These are phyloP conservation scores for Ustilago hordei DNA, from an alignment of 1,284 basidiomycete species.

Conservation along the genomic window DNA sequence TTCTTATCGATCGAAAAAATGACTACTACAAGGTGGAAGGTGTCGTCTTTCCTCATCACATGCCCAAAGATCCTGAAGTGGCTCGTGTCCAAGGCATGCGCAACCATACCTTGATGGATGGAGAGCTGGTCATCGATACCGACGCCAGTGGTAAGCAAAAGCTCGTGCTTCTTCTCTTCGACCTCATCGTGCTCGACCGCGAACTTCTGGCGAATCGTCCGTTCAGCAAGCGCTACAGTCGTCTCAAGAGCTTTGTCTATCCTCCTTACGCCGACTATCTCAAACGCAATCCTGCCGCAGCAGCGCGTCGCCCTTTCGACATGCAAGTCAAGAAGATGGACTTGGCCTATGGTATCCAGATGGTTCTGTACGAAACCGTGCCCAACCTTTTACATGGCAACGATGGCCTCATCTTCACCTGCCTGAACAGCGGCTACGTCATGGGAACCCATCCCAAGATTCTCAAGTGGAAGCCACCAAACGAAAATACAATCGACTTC, in stretches of 20 bases:
- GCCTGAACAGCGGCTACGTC: slow-evolving; percentile 84
- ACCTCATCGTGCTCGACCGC: slow-evolving; percentile 87
- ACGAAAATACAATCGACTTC: slow-evolving; percentile 98
- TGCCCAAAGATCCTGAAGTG: slow-evolving; percentile 30
- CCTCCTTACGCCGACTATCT: slow-evolving; percentile 82
- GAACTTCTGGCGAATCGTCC: slow-evolving; percentile 86
- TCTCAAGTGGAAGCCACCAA: slow-evolving; percentile 96
- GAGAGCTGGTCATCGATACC: slow-evolving; percentile 91
- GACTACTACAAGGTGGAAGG: slow-evolving; percentile 78
- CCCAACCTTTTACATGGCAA: slow-evolving; percentile 91
- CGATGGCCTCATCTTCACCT: slow-evolving; percentile 97
- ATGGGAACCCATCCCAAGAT: slow-evolving; percentile 93
- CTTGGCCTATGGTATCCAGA: slow-evolving; percentile 86
- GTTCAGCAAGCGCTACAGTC: slow-evolving; percentile 87
- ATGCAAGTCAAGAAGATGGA: slow-evolving; percentile 85
- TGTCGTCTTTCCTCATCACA: slow-evolving; percentile 80
- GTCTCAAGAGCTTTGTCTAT: slow-evolving; percentile 84
- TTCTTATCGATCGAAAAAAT: slow-evolving; percentile 88
- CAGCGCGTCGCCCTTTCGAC: slow-evolving; percentile 83
- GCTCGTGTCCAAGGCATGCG: slow-evolving; percentile 67
- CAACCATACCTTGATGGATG: slow-evolving; percentile 87
- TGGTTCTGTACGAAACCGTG: slow-evolving; percentile 85
- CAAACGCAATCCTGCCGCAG: slow-evolving; percentile 77
- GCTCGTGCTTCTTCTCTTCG: slow-evolving; percentile 87
- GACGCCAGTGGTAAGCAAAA: slow-evolving; percentile 74